Evolutionary conservation across 768 basidiomycete genomes (phyloP), one percentile per base, ranked within the genome.

Genomic region (Mycena polygramma): DNA sequence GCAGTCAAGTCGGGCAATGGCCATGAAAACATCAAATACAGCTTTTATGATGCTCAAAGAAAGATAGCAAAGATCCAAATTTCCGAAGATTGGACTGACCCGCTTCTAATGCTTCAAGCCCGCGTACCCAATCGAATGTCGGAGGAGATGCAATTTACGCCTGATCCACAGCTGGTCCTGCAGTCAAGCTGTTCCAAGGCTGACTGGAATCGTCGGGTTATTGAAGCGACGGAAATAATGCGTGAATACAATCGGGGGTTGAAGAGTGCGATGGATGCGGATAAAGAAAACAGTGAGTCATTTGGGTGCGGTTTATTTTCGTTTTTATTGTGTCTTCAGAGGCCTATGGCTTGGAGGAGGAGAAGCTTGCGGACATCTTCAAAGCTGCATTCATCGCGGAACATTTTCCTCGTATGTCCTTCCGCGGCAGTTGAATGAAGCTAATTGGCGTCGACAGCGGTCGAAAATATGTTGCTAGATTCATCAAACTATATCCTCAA

Each of bases 321-420:
- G 19, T 30, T 30, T 30, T 35, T n/a, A 7, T 2, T 14, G 8
- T 26, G 17, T 20, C 35, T 11, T 5, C 15, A 20, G 57, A 24
- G 22, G 13, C 13, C 6, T 41, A 7, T 22, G 57, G 41, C 24
- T 55, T 53, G 39, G 72, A 66, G 7, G 64, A 54, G 10, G 68
- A 69, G n/a, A 49, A 55, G 24, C 68, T 63, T 8, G 60, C 68
- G 0, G 72, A 73, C 35, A 4, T 13, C 13, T 24, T 59, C 19
- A 73, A 73, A 36, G 53, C 58, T 6, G 43, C 19, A 10, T 53
- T 63, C 17, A 66, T 69, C 5, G 60, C 68, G 0, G 22, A 64
- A 17, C 59, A 73, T 36, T 73, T 73, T 45, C 64, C 72, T 7
- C 43, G 72, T 73, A 66, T 30, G 63, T 66, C 30, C 30, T 30